phyloP scores from a whole-genome alignment of 768 basidiomycete genomes.

The Naganishia kalamii region DNA sequence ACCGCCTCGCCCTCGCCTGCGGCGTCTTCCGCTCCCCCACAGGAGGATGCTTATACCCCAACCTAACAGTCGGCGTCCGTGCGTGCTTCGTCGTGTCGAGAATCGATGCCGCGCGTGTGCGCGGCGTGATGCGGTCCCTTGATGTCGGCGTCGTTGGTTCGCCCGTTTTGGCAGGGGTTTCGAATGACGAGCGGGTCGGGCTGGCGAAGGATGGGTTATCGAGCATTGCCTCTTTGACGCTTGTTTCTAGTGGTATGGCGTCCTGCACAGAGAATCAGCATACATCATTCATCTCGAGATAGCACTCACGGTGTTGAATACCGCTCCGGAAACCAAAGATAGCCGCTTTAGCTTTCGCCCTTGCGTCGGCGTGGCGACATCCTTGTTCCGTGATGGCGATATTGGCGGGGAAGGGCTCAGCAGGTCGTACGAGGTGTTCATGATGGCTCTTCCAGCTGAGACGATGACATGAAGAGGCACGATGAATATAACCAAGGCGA shows the following conservation, averaged over 20 bases:
- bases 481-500: neutral
- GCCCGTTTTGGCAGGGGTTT: neutral
- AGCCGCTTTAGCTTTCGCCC: neutral
- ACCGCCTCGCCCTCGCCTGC: neutral
- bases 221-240: constrained; percentile 2
- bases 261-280: neutral
- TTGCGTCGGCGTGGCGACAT: neutral
- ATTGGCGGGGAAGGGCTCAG: neutral
- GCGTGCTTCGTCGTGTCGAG: neutral
- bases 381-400: neutral
- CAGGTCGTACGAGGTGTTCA: neutral
- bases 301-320: neutral
- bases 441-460: neutral
- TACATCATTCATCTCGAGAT: neutral
- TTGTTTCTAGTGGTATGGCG: neutral
- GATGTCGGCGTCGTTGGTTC: neutral
- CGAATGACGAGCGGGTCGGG: neutral
- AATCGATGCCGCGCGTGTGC: too few species aligned
- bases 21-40: neutral
- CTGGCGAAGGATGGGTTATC: constrained; percentile 4
- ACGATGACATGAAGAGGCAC: neutral
- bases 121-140: neutral
- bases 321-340: neutral
- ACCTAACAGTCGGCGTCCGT: neutral
- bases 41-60: neutral